A percentile compares a stretch with the other conserved stretches of the same genome.
These are phyloP conservation scores for Cicer chorassanicum DNA, from an alignment of 306 rosid genomes.

Conservation along the genomic window DNA sequence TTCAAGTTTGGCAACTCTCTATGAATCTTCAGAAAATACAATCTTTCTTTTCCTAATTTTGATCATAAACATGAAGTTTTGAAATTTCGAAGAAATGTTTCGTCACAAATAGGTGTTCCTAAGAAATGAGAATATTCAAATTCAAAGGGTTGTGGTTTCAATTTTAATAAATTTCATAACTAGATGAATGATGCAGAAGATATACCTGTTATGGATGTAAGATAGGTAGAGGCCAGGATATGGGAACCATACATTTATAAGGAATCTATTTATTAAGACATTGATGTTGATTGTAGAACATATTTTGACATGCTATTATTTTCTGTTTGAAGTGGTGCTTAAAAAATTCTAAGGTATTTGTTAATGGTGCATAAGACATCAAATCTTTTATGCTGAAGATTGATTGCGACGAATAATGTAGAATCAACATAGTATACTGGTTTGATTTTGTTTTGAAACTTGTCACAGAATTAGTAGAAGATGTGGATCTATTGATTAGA, in stretches of 20 bases:
- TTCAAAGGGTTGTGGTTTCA: slow-evolving; percentile 25
- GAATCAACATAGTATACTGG: slow-evolving; percentile 14
- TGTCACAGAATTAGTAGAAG: slow-evolving; percentile 79
- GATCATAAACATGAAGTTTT: not conserved
- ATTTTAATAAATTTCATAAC: slow-evolving; percentile 33
- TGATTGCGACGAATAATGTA: slow-evolving; percentile 14
- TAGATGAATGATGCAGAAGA: slow-evolving; percentile 25
- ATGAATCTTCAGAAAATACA: not conserved
- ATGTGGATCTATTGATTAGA: slow-evolving; percentile 83
- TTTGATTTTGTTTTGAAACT: slow-evolving; percentile 11
- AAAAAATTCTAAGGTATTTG: slow-evolving; percentile 5
- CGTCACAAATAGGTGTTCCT: not conserved
- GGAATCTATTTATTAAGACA: not conserved
- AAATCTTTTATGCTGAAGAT: slow-evolving; percentile 8
- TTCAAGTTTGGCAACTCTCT: not conserved
- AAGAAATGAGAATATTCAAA: slow-evolving; percentile 7
- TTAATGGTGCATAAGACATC: not conserved
- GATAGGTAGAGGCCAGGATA: slow-evolving; percentile 10
- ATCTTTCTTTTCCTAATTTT: slow-evolving; percentile 17
- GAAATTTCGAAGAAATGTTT: slow-evolving; percentile 10
- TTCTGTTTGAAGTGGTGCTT: slow-evolving; percentile 11
- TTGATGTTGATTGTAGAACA: not conserved
- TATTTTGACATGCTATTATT: not conserved
- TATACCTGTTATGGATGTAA: not conserved
- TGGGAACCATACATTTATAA: not conserved